A percentile compares a stretch with the other conserved stretches of the same genome.
phyloP scores from a whole-genome alignment of 495 filamentous ascomycete species.

The Tetracladium setigerum region DNA sequence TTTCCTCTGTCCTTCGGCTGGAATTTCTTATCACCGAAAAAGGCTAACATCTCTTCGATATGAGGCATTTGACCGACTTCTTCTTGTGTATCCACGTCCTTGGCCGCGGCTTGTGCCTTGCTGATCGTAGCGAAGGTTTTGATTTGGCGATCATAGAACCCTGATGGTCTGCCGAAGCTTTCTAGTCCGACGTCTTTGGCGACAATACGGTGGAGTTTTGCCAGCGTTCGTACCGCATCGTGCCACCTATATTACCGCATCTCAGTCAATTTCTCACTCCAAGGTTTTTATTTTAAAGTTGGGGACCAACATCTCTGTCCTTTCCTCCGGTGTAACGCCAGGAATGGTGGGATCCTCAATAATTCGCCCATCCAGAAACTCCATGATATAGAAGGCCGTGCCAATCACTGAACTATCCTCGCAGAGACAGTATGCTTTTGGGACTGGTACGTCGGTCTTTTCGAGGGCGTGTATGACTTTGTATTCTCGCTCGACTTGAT shows the following conservation, averaged over 20 bases:
- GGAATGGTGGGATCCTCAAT: constrained; percentile 85
- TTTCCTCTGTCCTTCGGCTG: constrained; percentile 74
- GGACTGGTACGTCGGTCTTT: constrained; percentile 76
- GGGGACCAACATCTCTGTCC: constrained; percentile 56
- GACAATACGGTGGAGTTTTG: constrained; percentile 71
- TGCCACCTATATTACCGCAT: constrained; percentile 53
- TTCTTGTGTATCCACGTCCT: constrained; percentile 67
- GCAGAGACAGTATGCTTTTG: constrained; percentile 78
- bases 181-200: constrained; percentile 58
- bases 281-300: background rate
- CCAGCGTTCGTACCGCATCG: constrained; percentile 75
- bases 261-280: constrained; percentile 4
- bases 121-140: constrained; percentile 73
- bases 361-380: constrained; percentile 85
- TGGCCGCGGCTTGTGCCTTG: constrained; percentile 62
- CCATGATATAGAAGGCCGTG: constrained; percentile 95
- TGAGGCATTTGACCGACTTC: constrained; percentile 77
- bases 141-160: constrained; percentile 86
- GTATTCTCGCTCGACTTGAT: constrained; percentile 94
- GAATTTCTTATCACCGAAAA: constrained; percentile 58
- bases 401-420: constrained; percentile 72
- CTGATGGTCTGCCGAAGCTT: constrained; percentile 61
- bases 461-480: constrained; percentile 79
- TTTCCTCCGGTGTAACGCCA: constrained; percentile 54
- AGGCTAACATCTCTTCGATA: constrained; percentile 69